Base-by-base conservation (phyloP, 2,329 filamentous ascomycete species). In the Clonostachys solani region DNA sequence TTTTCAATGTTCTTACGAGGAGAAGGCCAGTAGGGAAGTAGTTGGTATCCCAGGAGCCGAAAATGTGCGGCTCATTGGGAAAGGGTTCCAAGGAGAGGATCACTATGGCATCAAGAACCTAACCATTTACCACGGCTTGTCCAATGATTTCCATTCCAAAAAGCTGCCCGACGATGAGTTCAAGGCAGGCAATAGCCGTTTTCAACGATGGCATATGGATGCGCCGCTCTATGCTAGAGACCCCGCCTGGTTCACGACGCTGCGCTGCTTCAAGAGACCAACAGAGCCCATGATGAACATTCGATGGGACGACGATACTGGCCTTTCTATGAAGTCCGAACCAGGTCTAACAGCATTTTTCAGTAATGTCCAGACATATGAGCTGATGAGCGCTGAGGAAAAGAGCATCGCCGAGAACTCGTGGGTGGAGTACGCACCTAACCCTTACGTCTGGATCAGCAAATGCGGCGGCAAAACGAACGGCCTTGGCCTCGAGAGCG, bases 181-280 rank as follows among this genome's bases (percentile, higher is more conserved):
- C 47, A 52, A 60, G 2, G 52, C 57, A 6, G 71, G 72, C 12
- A 61, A 69, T 41, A 72, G 68, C 1, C 67, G 71, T 16, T 74
- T 74, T 49, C 71, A 74, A 43, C 60, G 67, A 29, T 75, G 72
- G 72, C 72, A 75, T 49, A 70, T 74, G n/a, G 71, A 75, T 49
- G 72, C 68, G 8, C 68, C 71, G 2, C 59, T 73, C 2, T 72
- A 72, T 50, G 65, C 51, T 5, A 60, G 63, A 5, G 64, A 72
- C 33, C 69, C 68, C 1, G 64, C 69, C 2, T 67, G 63, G 60
- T 71, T 71, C 52, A 73, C 68, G 6, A 68, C 67, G 4, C 58
- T 73, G 5, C 65, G 68, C 6, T 65, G 62, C 40, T 45, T 71
- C 44, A 69, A 63, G 49, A 58, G 64, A 12, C 70, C 71, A 4